A percentile compares a stretch with the other conserved stretches of the same genome.
Evolutionary conservation across 2,329 filamentous ascomycete genomes (phyloP).

Genomic region (Talaromyces sp.): DNA sequence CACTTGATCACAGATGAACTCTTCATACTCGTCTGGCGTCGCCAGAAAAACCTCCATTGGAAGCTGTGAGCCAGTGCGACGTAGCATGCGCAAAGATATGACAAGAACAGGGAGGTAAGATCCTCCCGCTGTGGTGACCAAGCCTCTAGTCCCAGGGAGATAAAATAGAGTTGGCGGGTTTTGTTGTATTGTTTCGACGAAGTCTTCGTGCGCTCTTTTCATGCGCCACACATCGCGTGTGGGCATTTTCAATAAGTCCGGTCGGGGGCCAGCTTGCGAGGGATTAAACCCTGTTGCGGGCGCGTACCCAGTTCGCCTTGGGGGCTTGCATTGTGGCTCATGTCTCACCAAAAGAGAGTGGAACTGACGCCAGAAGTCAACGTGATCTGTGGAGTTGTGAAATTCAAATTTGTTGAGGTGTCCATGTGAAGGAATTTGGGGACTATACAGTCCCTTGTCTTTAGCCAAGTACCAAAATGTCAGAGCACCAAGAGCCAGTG

Average conservation of each 20-base stretch:
- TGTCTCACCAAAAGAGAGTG: slow-evolving; percentile 27
- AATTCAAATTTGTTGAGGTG: background rate
- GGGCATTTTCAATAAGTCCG: slow-evolving; percentile 31
- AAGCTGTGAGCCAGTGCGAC: slow-evolving; percentile 19
- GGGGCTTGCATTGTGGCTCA: slow-evolving; percentile 26
- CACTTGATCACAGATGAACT: slow-evolving; percentile 45
- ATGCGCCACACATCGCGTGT: slow-evolving; percentile 29
- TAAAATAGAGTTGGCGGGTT: slow-evolving; percentile 23
- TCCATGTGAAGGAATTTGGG: background rate
- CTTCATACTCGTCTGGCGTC: slow-evolving; percentile 40
- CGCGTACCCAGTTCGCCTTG: slow-evolving; percentile 21
- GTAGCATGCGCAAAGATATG: slow-evolving; percentile 25
- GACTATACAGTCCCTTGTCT: background rate
- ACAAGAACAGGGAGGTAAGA: slow-evolving; percentile 24
- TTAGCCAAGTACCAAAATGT: slow-evolving; percentile 6
- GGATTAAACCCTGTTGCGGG: slow-evolving; percentile 26
- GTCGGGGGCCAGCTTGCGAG: slow-evolving; percentile 24
- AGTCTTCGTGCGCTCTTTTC: slow-evolving; percentile 31
- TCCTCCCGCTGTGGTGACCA: slow-evolving; percentile 41
- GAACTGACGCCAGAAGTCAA: slow-evolving; percentile 34
- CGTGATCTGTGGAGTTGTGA: slow-evolving; percentile 10
- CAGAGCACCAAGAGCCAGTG: background rate
- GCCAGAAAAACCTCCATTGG: slow-evolving; percentile 25
- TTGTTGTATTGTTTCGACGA: slow-evolving; percentile 26
- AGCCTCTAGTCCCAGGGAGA: slow-evolving; percentile 34